These are phyloP conservation scores for Trichoderma breve DNA, from an alignment of 2,329 filamentous ascomycete species.

Conservation along the genomic window DNA sequence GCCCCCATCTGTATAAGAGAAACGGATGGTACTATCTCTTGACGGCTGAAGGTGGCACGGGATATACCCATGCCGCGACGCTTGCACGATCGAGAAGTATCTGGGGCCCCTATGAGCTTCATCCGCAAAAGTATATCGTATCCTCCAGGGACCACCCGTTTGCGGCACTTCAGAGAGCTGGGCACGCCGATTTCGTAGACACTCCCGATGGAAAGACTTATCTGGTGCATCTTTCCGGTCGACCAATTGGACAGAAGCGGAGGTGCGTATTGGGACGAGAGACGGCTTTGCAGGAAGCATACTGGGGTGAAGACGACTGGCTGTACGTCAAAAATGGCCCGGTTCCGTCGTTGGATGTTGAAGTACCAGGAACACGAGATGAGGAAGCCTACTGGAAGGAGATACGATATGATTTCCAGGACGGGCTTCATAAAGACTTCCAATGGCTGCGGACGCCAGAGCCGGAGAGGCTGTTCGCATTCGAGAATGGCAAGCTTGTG, in stretches of 20 bases:
- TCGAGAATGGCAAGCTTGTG: slow-evolving; percentile 41
- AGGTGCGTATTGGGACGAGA: slow-evolving; percentile 56
- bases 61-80: slow-evolving; percentile 59
- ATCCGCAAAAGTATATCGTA: slow-evolving; percentile 57
- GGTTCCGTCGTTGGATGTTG: slow-evolving; percentile 52
- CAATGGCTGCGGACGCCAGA: slow-evolving; percentile 59
- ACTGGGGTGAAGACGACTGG: slow-evolving; percentile 60
- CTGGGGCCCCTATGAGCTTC: slow-evolving; percentile 61
- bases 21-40: slow-evolving; percentile 60
- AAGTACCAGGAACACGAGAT: slow-evolving; percentile 48
- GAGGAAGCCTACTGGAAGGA: slow-evolving; percentile 51
- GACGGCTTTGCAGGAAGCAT: slow-evolving; percentile 57
- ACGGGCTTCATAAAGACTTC: slow-evolving; percentile 50
- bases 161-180: slow-evolving; percentile 50
- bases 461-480: slow-evolving; percentile 50
- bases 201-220: slow-evolving; percentile 52
- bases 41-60: slow-evolving; percentile 60
- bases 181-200: slow-evolving; percentile 55
- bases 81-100: slow-evolving; percentile 51
- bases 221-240: slow-evolving; percentile 52
- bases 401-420: slow-evolving; percentile 46
- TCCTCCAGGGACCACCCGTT: slow-evolving; percentile 50
- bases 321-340: slow-evolving; percentile 60
- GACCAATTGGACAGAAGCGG: slow-evolving; percentile 50
- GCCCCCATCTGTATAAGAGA: slow-evolving; percentile 57